Evolutionary conservation across 257 asterid genomes (phyloP).

Genomic region (Nicotiana knightiana): DNA sequence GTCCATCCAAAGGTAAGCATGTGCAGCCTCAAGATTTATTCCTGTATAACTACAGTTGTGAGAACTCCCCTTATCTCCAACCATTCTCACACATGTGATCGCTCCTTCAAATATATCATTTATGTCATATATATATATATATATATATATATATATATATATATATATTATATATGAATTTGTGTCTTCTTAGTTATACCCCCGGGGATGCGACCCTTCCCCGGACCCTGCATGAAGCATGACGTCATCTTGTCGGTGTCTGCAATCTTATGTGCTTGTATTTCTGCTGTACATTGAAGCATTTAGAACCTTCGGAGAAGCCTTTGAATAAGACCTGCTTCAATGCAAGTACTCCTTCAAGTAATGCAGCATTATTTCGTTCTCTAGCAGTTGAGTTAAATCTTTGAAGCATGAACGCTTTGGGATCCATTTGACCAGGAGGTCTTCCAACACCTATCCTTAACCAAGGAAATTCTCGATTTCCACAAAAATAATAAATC

Average conservation of each 20-base stretch:
- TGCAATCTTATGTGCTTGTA: constrained; percentile 76
- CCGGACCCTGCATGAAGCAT: neutral
- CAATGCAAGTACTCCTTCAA: constrained; percentile 70
- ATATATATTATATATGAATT: neutral
- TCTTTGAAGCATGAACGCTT: constrained; percentile 85
- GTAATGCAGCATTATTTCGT: constrained; percentile 69
- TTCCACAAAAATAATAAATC: constrained; percentile 70
- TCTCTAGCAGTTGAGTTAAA: constrained; percentile 71
- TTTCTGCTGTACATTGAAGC: constrained; percentile 72
- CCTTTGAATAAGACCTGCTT: constrained; percentile 62
- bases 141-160: neutral
- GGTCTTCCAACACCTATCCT: constrained; percentile 96
- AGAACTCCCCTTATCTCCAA: neutral
- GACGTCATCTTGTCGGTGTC: constrained; percentile 51
- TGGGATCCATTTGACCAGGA: constrained; percentile 97
- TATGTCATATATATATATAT: neutral
- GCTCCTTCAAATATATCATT: neutral
- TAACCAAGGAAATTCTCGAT: constrained; percentile 78
- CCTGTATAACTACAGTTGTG: neutral
- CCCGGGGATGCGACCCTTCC: no score
- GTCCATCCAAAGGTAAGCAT: neutral
- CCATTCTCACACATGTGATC: neutral
- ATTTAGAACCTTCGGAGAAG: constrained; percentile 56
- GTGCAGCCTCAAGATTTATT: neutral
- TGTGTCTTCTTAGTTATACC: neutral